phyloP scores from a whole-genome alignment of 2,329 filamentous ascomycete genomes.

The Orbilia oligospora region DNA sequence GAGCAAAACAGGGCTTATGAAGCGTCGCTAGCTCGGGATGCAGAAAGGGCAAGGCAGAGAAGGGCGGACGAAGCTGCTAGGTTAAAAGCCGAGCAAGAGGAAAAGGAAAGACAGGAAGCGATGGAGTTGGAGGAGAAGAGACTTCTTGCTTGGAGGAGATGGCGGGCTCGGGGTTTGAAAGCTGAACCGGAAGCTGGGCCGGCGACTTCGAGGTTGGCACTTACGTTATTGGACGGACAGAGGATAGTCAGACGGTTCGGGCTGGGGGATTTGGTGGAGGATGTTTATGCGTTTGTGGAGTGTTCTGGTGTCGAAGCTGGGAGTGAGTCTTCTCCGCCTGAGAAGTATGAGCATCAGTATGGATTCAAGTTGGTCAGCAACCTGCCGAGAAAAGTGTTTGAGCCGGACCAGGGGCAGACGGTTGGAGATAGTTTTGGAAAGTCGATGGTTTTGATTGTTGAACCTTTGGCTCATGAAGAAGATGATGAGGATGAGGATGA shows the following conservation, averaged over 20 bases:
- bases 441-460: constrained; percentile 90
- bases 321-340: constrained; percentile 69
- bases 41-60: constrained; percentile 83
- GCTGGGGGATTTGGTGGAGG: constrained; percentile 80
- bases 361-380: constrained; percentile 87
- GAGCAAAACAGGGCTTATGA: constrained; percentile 96
- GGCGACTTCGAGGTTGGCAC: constrained; percentile 72
- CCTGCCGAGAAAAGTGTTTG: constrained; percentile 86
- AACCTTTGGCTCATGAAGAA: constrained; percentile 74
- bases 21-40: constrained; percentile 86
- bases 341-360: constrained; percentile 83
- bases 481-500: constrained; percentile 70
- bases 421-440: constrained; percentile 82
- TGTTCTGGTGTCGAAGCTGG: constrained; percentile 79
- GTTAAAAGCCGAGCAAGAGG: constrained; percentile 74
- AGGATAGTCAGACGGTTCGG: constrained; percentile 83
- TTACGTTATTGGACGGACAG: constrained; percentile 76
- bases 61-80: constrained; percentile 78
- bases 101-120: constrained; percentile 69
- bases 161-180: constrained; percentile 79
- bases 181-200: constrained; percentile 77
- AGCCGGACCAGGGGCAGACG: constrained; percentile 76
- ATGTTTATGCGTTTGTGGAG: constrained; percentile 96
- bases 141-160: constrained; percentile 76
- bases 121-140: constrained; percentile 70